Evolutionary conservation across 164 flowering plant genomes (phyloP).

Genomic region (Magnolia sinica): DNA sequence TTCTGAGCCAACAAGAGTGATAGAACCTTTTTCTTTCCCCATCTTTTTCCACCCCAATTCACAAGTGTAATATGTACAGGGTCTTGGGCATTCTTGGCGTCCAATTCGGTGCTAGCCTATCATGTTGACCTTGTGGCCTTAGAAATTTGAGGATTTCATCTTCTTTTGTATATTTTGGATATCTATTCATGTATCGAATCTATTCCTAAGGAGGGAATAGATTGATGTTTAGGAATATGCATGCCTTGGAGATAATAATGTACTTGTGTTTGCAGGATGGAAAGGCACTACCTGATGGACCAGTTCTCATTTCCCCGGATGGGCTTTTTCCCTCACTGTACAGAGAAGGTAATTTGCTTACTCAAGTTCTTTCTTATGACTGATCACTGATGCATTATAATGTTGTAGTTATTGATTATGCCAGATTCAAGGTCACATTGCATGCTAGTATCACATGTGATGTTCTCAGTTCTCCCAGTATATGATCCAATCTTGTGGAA

Average conservation of each 20-base stretch:
- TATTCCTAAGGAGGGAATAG: background rate
- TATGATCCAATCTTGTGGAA: background rate
- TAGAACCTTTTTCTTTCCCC: background rate
- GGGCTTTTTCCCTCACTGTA: slow-evolving; percentile 92
- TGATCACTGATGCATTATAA: background rate
- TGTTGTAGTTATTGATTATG: background rate
- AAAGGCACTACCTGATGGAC: slow-evolving; percentile 90
- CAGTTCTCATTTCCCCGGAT: slow-evolving; percentile 96
- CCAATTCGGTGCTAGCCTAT: too few relatives aligned
- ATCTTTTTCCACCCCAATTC: too few relatives aligned
- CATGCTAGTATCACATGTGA: background rate
- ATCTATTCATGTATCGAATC: background rate
- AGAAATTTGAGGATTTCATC: too few relatives aligned
- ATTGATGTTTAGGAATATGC: background rate
- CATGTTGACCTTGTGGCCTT: background rate
- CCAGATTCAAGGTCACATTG: background rate
- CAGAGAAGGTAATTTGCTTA: slow-evolving; percentile 69
- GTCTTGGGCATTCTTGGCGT: too few relatives aligned
- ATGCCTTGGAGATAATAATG: background rate
- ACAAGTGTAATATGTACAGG: too few relatives aligned
- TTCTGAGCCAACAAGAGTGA: background rate
- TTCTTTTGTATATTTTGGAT: background rate
- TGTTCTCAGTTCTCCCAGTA: background rate
- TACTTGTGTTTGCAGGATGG: slow-evolving; percentile 62
- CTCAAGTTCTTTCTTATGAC: background rate